Evolutionary conservation across 768 basidiomycete genomes (phyloP), one percentile per base, ranked within the genome.

Genomic region (Pisolithus sp.): DNA sequence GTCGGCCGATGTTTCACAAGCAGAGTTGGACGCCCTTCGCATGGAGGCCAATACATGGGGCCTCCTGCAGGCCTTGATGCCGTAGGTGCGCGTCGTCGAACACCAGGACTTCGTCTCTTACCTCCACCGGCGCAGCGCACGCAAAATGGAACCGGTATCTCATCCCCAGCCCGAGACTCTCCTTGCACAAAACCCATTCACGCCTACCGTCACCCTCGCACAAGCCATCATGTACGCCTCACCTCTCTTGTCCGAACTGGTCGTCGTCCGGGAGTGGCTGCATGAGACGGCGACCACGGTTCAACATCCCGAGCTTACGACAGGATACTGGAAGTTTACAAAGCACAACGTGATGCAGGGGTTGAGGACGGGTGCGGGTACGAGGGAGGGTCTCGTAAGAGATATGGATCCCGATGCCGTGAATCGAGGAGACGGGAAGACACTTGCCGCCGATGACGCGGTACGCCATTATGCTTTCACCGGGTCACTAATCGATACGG

Each of bases 241-340:
- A 0, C 81, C 80, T 0, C 73, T 85, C 2, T 80, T 92, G 34
- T 68, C 79, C 0, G 90, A 91, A 54, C 86, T 92, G 50, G 74
- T 89, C 43, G 82, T 87, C 41, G 83, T 92, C 7, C 81, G 87
- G n/a, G 89, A 92, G 65, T 93, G 91, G 91, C 74, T 92, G 1
- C 87, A 91, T 55, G 86, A 89, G 39, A 85, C 79, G 0, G 86
- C 88, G 0, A 78, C 82, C 0, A 52, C 73, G n/a, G 78, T 79
- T 0, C 67, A 73, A 28, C 73, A 76, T 40, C 84, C 85, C 1
- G 90, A 88, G 59, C 83, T 85, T 20, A 85, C 83, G 5, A 85
- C 82, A 0, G 89, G 87, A 3, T 93, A 93, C 68, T 87, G 85
- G 81, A 82, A 81, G 52, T 89, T 90, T 62, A 93, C 91, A 34